Base-by-base conservation (phyloP, 768 basidiomycete genomes). In the Mrakia frigida region DNA sequence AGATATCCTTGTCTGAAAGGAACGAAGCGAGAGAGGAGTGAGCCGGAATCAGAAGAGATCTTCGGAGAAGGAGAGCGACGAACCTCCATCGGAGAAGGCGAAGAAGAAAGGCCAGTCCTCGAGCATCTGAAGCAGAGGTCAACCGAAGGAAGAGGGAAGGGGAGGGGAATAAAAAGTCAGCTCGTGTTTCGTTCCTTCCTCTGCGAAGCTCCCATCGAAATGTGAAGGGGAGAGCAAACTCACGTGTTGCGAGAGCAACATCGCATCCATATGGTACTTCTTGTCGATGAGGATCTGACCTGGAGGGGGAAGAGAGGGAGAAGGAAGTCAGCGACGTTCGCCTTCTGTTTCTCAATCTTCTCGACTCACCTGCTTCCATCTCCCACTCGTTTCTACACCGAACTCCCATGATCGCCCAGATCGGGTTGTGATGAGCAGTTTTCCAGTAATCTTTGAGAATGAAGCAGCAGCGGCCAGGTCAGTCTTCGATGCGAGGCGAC, bases 371-470 rank as follows among this genome's bases (percentile, higher is more conserved):
- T 14, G 85, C 84, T 71, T 86, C 86, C 79, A 83, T 82, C 73
- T 86, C 84, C 84, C 83, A 86, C 78, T 86, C 85, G 76, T 85
- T 84, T 21, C 85, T 77, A 35, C 70, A 72, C 16, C 70, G 60
- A 0, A 41, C 39, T 13, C 59, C 75, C 39, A 74, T 79, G 69
- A 85, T 83, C 6, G 82, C 79, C 85, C 85, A 85, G 50, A 86
- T 83, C 0, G 77, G 73, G 31, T 78, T 74, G 28, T 28, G 23
- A 25, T 67, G 53, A 0, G 80, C 80, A 23, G 85, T 85, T 80
- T 85, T 85, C 85, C 85, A 85, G 78, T 84, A n/a, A 28, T 33
- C 23, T 23, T 28, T 21, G 53, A 52, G 50, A 41, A 21, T 6
- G 33, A 43, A 10, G n/a, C n/a, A n/a, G n/a, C n/a, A n/a, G n/a